These are phyloP conservation scores for Psidium guajava DNA, from an alignment of 345 rosid species.

Conservation along the genomic window DNA sequence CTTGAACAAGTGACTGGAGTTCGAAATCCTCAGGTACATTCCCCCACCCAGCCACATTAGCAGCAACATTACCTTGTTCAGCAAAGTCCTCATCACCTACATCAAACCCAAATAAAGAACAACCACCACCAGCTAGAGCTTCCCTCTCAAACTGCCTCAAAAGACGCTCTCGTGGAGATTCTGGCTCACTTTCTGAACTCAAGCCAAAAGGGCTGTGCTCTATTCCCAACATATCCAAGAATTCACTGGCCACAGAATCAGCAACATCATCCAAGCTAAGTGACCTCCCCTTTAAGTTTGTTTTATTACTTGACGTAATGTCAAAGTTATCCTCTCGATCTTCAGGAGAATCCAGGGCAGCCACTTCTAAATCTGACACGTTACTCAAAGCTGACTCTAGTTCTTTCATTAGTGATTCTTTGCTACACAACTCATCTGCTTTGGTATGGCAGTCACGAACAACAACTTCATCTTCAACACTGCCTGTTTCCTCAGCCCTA, in stretches of 20 bases:
- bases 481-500: conserved; percentile 9
- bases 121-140: conserved; percentile 42
- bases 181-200: conserved; percentile 78
- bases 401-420: conserved; percentile 64
- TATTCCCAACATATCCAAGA: conserved; percentile 72
- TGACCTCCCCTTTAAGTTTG: conserved; percentile 23
- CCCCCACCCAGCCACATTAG: conserved; percentile 19
- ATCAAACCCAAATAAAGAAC: conserved; percentile 53
- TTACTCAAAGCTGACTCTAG: conserved; percentile 59
- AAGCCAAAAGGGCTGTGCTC: conserved; percentile 63
- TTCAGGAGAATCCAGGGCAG: conserved; percentile 41
- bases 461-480: conserved; percentile 8
- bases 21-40: conserved; percentile 37
- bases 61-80: conserved; percentile 24
- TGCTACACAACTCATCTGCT: conserved; percentile 31
- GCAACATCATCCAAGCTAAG: conserved; percentile 41
- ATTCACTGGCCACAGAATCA: conserved; percentile 67
- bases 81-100: conserved; percentile 24
- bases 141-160: conserved; percentile 87
- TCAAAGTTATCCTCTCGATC: conserved; percentile 26
- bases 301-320: conserved; percentile 12
- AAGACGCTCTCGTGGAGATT: conserved; percentile 88
- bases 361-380: conserved; percentile 50
- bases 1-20: conserved; percentile 36
- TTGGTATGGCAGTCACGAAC: conserved; percentile 10